Base-by-base conservation (phyloP, 345 rosid species). In the Citrus maxima region DNA sequence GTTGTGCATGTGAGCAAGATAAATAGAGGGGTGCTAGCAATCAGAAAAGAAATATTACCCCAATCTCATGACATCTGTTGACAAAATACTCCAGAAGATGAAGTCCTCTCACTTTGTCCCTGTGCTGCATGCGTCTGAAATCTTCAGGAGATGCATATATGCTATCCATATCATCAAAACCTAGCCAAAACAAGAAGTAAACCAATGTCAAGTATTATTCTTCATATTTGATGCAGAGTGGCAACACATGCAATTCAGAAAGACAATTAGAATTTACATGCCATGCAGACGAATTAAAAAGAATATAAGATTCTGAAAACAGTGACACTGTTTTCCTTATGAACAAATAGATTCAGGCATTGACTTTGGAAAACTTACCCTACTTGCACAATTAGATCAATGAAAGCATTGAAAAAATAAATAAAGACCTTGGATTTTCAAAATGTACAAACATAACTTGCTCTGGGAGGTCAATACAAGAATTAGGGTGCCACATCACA, bases 41-140 rank as follows among this genome's bases (percentile, higher is more conserved):
- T 65, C 22, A 54, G 32, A 37, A 14, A 68, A 68, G 73, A 75
- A 37, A 74, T 27, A 60, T 79, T 90, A 94, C 99, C 98, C 97
- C 95, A 67, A 89, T 85, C 79, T 89, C 89, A 79, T 93, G 91
- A 76, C 98, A 93, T 82, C 83, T 86, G 1, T 85, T 89, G 55
- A 96, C 99, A 66, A 96, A 96, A 77, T 85, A 90, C 86, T 96
- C 97, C 65, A 96, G 90, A 82, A 96, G 90, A 80, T 88, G 95
- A 85, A 89, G 87, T 72, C 98, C 98, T 84, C 88, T 89, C 2
- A 85, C 84, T 88, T 73, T 87, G 79, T 96, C 91, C 82, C 89
- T 89, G 74, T 67, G 78, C 65, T 78, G 85, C 92, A 90, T 22
- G 38, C 55, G 81, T 70, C 87, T 88, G 75, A 94, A 94, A 86